Evolutionary conservation across 306 rosid genomes (phyloP), one percentile per base, ranked within the genome.

Genomic region (Abrus pulchellus): DNA sequence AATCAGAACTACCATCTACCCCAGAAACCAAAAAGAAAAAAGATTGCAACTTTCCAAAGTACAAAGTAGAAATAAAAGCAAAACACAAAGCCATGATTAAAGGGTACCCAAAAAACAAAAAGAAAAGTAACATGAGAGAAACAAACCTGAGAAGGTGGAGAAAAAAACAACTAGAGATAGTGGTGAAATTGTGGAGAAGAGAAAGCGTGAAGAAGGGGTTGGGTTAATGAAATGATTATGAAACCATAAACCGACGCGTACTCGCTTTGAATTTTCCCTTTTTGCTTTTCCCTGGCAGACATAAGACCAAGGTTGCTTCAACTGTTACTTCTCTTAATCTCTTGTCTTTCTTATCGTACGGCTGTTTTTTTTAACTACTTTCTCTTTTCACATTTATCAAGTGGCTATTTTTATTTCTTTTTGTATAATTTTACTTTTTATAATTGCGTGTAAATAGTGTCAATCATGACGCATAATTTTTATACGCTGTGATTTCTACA

Each of bases 81-180:
- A 0, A 59, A 32, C 50, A 61, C 40, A 80, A 45, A 80, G 55
- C 83, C 84, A 77, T 78, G 62, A 79, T 13, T 13, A 55, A 77
- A 78, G 75, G 85, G 78, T 7, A 82, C 13, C 33, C 5, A 69
- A 69, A 75, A 70, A 36, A 33, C 14, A 44, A 1, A 0, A 12
- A 1, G 1, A 62, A 73, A 30, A 48, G 13, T 5, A 72, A 32
- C 33, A 41, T 7, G 56, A 41, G n/a, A 64, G 55, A 43, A 85
- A 74, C 85, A 60, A 59, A 90, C 88, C 94, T 86, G 55, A 74
- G 83, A 59, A 27, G 80, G 74, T 56, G 50, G 28, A 49, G 47
- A 20, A 20, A 20, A 52, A 84, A 74, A 53, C 40, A 72, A 47
- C 47, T 4, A 0, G 5, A 53, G 9, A 77, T 6, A 55, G 20